Percentiles rank a stretch among this genome's conserved stretches.
phyloP scores from a whole-genome alignment of 176 grass and related monocot genomes.

The Chrysopogon serrulatus region DNA sequence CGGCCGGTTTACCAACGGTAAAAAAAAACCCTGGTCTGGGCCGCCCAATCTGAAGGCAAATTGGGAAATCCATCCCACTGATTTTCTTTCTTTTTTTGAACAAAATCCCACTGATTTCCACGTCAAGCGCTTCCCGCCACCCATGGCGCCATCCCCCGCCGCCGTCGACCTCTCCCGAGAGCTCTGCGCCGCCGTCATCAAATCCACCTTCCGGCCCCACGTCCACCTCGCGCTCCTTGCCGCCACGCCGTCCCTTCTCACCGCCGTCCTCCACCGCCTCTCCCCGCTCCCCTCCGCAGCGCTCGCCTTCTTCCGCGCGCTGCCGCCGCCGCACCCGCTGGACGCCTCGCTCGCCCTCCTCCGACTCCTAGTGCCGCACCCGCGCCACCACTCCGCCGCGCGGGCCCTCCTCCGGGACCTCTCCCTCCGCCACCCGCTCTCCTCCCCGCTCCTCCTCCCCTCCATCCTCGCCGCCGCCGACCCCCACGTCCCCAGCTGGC shows the following conservation, averaged over 20 bases:
- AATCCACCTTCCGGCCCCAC: conserved; percentile 4
- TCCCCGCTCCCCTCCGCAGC: conserved; percentile 19
- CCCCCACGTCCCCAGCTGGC: conserved; percentile 33
- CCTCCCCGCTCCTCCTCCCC: conserved; percentile 31
- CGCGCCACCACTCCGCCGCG: conserved; percentile 14
- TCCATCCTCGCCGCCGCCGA: conserved; percentile 21
- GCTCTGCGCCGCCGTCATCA: conserved; percentile 30
- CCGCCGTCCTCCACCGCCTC: conserved; percentile 12
- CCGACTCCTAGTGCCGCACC: conserved; percentile 33
- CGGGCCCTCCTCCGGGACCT: conserved; percentile 23
- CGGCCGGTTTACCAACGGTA: no score
- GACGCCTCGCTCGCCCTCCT: conserved; percentile 32
- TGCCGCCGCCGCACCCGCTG: conserved; percentile 28
- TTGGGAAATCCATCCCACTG: no score
- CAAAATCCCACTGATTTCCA: no score
- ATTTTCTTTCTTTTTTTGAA: no score
- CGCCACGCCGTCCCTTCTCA: conserved; percentile 8
- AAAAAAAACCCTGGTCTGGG: no score
- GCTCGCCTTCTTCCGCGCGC: conserved; percentile 32
- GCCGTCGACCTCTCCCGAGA: conserved; percentile 14
- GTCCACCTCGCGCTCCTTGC: background rate
- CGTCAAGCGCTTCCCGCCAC: background rate
- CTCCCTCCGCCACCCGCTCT: conserved; percentile 28
- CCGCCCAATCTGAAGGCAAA: no score
- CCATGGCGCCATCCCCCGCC: background rate